A percentile compares a stretch with the other conserved stretches of the same genome.
phyloP scores from a whole-genome alignment of 2,329 filamentous ascomycete species.

The Elsinoe necatrix region DNA sequence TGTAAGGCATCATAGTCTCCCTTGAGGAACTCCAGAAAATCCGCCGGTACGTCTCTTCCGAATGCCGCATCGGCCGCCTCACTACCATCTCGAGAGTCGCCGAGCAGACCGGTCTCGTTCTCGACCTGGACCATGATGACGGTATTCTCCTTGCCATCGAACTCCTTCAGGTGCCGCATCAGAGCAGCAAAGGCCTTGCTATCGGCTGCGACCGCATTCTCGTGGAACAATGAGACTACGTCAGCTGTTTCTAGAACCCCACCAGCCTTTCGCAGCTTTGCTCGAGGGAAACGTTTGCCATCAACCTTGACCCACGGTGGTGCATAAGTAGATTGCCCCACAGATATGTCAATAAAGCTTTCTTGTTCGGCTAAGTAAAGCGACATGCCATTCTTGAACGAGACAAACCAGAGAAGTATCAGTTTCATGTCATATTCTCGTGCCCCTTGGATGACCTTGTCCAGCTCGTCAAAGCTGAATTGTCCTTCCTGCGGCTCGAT shows the following conservation, averaged over 20 bases:
- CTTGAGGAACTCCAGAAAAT: constrained; percentile 29
- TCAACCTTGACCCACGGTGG: constrained; percentile 34
- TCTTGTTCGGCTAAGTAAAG: background rate
- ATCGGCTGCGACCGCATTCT: constrained; percentile 31
- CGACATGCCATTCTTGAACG: constrained; percentile 39
- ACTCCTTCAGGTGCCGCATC: constrained; percentile 34
- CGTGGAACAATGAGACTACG: constrained; percentile 32
- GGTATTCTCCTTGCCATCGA: constrained; percentile 41
- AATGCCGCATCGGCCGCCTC: constrained; percentile 37
- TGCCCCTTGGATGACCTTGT: constrained; percentile 34
- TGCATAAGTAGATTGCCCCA: constrained; percentile 32
- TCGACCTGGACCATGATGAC: constrained; percentile 53
- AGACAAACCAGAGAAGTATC: constrained; percentile 41
- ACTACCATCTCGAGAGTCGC: constrained; percentile 44
- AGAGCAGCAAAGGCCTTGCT: constrained; percentile 34
- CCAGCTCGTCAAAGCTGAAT: constrained; percentile 38
- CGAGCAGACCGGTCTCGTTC: constrained; percentile 46
- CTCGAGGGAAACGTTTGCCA: constrained; percentile 27
- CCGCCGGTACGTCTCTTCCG: constrained; percentile 29
- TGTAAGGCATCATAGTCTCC: constrained; percentile 2
- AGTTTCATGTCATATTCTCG: constrained; percentile 33
- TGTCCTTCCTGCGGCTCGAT: constrained; percentile 39
- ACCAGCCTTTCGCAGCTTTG: constrained; percentile 24
- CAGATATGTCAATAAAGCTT: constrained; percentile 8
- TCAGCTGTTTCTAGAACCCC: constrained; percentile 27